Conservation (phyloP, 2,329 filamentous ascomycete genomes). For the Verticillium nubilum region DNA sequence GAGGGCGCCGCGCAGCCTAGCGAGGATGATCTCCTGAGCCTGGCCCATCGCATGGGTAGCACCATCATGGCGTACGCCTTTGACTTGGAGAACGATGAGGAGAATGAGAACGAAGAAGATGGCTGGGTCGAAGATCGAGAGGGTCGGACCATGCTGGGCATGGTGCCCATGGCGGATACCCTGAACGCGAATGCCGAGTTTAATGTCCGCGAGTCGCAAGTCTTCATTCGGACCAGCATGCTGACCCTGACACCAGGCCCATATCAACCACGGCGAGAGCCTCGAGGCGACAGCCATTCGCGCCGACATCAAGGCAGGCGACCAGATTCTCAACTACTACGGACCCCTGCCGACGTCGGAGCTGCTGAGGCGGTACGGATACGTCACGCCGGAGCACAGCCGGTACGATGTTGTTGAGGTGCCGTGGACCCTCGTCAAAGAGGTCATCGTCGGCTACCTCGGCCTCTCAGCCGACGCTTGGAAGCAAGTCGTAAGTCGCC, state of each 20-base stretch:
- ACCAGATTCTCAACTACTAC: conserved; percentile 86
- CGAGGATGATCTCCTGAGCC: conserved; percentile 39
- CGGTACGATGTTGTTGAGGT: conserved; percentile 82
- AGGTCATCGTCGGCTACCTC: conserved; percentile 33
- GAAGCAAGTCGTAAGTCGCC: conserved; percentile 36
- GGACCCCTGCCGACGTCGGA: conserved; percentile 80
- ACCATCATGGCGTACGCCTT: conserved; percentile 93
- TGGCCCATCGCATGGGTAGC: conserved; percentile 77
- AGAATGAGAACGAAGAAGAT: conserved; percentile 54
- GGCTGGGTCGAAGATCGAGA: conserved; percentile 62
- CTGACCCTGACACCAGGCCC: conserved; percentile 28
- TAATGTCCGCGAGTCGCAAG: conserved; percentile 49
- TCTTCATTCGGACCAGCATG: background rate
- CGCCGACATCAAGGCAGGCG: conserved; percentile 56
- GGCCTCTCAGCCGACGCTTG: conserved; percentile 29
- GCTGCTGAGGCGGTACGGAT: conserved; percentile 78
- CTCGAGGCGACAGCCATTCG: conserved; percentile 69
- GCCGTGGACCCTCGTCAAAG: conserved; percentile 53
- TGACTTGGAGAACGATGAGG: conserved; percentile 59
- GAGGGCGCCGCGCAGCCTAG: conserved; percentile 22
- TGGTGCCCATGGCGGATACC: conserved; percentile 88
- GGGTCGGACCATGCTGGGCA: conserved; percentile 61
- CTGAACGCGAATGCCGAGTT: conserved; percentile 86
- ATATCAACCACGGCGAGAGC: conserved; percentile 48
- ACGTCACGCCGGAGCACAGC: conserved; percentile 72